Evolutionary conservation across 1,139 yeast genomes (phyloP).

Genomic region (Pichia sp.): DNA sequence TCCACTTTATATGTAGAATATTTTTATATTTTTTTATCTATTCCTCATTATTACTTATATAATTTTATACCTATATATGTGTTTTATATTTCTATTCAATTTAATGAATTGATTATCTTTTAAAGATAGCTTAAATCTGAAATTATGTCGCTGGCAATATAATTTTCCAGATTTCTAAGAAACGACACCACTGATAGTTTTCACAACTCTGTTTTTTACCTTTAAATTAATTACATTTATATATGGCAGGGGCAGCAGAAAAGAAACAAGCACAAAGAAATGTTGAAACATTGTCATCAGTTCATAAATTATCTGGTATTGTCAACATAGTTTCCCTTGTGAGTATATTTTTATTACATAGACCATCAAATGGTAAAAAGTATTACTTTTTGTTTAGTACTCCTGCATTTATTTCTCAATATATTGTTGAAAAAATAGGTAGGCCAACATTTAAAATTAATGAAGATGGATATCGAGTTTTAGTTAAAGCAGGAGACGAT

Average conservation of each 20-base stretch:
- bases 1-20: background rate
- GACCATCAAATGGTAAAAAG: slow-evolving; percentile 50
- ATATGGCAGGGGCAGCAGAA: slow-evolving; percentile 58
- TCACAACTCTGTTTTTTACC: background rate
- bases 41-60: background rate
- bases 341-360: slow-evolving; percentile 37
- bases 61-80: background rate
- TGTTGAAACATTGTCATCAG: slow-evolving; percentile 43
- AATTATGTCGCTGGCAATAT: background rate
- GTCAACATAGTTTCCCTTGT: slow-evolving; percentile 40
- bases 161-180: background rate
- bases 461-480: slow-evolving; percentile 31
- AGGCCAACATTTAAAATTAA: slow-evolving; percentile 46
- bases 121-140: background rate
- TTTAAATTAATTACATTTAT: background rate
- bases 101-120: background rate
- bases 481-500: slow-evolving; percentile 59
- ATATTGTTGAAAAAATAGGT: slow-evolving; percentile 56
- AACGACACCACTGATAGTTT: background rate
- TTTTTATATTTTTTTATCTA: background rate
- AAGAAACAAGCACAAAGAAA: slow-evolving; percentile 67
- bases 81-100: background rate
- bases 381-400: slow-evolving; percentile 45
- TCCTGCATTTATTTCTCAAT: slow-evolving; percentile 53
- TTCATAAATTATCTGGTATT: slow-evolving; percentile 44